A percentile compares a stretch with the other conserved stretches of the same genome.
Conservation (phyloP, 305 asterid genomes). For the Solanum hybrid region DNA sequence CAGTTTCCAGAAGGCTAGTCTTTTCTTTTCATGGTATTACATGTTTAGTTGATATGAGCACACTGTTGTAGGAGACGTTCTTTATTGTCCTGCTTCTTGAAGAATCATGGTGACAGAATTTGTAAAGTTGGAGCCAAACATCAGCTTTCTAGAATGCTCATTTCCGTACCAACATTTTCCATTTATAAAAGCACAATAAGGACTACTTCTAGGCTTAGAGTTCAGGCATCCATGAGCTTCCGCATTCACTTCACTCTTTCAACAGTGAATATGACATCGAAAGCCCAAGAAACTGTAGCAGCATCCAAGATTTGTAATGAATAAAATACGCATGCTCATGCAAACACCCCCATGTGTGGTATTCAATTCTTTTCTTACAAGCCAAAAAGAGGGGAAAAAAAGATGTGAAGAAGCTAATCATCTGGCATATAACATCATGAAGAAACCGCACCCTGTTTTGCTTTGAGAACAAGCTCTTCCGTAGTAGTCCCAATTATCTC, state of each 20-base stretch:
- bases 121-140: not conserved
- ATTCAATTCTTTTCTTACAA: not conserved
- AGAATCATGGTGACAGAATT: not conserved
- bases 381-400: not conserved
- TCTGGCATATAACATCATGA: constrained; percentile 19
- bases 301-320: not conserved
- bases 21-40: not conserved
- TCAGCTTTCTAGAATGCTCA: not conserved
- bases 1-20: not conserved
- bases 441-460: constrained; percentile 46
- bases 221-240: not conserved
- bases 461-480: constrained; percentile 88
- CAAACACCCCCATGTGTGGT: not conserved
- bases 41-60: not conserved
- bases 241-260: not conserved
- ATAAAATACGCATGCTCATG: not conserved
- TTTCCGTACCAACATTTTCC: not conserved
- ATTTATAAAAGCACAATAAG: not conserved
- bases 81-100: not conserved
- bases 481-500: constrained; percentile 96
- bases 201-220: not conserved
- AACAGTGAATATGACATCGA: not conserved
- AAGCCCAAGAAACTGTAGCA: too few species aligned
- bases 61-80: not conserved
- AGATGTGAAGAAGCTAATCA: not conserved